phyloP scores from a whole-genome alignment of 352 stramenopile genomes.

The Phytophthora citrophthora region DNA sequence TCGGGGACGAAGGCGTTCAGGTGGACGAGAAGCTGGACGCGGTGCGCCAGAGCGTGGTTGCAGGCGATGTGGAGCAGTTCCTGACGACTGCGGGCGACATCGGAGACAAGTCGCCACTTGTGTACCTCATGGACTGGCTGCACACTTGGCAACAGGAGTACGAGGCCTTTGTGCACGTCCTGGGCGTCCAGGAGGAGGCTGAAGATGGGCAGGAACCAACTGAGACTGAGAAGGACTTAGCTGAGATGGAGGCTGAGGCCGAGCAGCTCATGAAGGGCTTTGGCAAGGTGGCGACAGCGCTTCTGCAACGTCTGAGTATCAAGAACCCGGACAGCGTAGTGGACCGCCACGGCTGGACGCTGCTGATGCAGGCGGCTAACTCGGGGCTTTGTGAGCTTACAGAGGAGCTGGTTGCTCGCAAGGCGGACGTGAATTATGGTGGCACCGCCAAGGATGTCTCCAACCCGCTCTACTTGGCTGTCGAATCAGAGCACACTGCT shows the following conservation, averaged over 20 bases:
- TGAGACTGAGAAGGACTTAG: slow-evolving; percentile 62
- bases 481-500: slow-evolving; percentile 77
- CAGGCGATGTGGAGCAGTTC: slow-evolving; percentile 56
- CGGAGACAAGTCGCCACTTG: slow-evolving; percentile 48
- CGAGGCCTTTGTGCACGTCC: slow-evolving; percentile 77
- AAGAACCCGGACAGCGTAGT: slow-evolving; percentile 54
- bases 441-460: slow-evolving; percentile 51
- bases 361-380: slow-evolving; percentile 88
- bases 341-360: slow-evolving; percentile 82
- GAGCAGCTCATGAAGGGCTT: slow-evolving; percentile 74
- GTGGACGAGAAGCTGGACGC: slow-evolving; percentile 54
- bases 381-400: slow-evolving; percentile 64
- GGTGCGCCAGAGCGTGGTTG: slow-evolving; percentile 66
- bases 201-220: slow-evolving; percentile 35
- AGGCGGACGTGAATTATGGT: slow-evolving; percentile 67
- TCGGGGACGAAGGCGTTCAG: slow-evolving; percentile 39
- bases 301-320: slow-evolving; percentile 55
- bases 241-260: slow-evolving; percentile 77
- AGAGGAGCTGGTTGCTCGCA: slow-evolving; percentile 56
- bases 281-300: slow-evolving; percentile 48
- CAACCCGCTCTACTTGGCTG: slow-evolving; percentile 75
- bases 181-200: slow-evolving; percentile 59
- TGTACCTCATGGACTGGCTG: slow-evolving; percentile 87
- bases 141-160: slow-evolving; percentile 90
- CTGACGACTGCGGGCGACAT: slow-evolving; percentile 37